Evolutionary conservation across 805 yeast species (phyloP).

Genomic region (Scheffersomyces amazonensis): DNA sequence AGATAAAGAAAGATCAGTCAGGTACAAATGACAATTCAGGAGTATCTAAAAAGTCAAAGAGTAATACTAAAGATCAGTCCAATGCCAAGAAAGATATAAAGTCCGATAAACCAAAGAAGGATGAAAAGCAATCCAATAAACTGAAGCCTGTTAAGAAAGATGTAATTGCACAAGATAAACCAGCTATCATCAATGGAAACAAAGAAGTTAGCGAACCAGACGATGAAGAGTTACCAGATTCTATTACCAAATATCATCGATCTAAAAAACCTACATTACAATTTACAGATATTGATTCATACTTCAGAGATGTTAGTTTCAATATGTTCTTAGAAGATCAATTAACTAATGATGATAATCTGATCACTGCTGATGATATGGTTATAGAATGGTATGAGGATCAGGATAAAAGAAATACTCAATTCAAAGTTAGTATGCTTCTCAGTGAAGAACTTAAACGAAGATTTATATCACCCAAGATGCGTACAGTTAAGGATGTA

Average conservation of each 20-base stretch:
- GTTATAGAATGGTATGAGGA: slow-evolving; percentile 50
- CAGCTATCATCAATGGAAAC: neutral
- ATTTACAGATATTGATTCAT: slow-evolving; percentile 49
- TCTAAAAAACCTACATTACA: slow-evolving; percentile 39
- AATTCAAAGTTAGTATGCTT: slow-evolving; percentile 41
- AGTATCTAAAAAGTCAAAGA: no score
- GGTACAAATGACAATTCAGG: no score
- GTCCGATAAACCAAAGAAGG: neutral
- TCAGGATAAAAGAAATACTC: slow-evolving; percentile 38
- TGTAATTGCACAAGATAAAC: neutral
- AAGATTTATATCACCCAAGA: slow-evolving; percentile 46
- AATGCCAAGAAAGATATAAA: neutral
- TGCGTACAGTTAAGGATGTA: slow-evolving; percentile 50
- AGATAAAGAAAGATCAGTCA: no score
- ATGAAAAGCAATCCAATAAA: neutral
- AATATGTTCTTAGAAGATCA: slow-evolving; percentile 64
- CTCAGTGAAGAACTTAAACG: slow-evolving; percentile 48
- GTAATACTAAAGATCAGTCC: no score
- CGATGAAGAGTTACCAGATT: slow-evolving; percentile 19
- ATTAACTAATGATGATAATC: slow-evolving; percentile 24
- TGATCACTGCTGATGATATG: slow-evolving; percentile 38
- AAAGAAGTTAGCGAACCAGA: neutral
- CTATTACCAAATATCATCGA: slow-evolving; percentile 28
- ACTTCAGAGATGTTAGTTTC: slow-evolving; percentile 57
- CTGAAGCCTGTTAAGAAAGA: neutral